A percentile compares a stretch with the other conserved stretches of the same genome.
phyloP scores from a whole-genome alignment of 2,329 filamentous ascomycete genomes.

The Leptographium wingfieldii region DNA sequence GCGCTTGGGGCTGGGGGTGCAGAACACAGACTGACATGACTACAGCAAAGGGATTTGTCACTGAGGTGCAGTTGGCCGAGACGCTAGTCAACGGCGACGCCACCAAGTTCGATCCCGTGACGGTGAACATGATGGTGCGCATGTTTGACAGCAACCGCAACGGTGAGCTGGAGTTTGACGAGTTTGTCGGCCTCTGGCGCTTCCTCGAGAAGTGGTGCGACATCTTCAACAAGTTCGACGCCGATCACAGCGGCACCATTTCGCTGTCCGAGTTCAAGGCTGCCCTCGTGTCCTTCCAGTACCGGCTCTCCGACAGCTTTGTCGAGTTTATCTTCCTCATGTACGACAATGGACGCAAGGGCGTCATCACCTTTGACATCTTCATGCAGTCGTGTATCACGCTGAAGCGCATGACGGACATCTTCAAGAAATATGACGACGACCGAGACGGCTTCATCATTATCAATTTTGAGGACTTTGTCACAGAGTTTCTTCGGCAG shows the following conservation, averaged over 20 bases:
- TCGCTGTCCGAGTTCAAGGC: slow-evolving; percentile 77
- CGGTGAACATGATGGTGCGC: slow-evolving; percentile 97
- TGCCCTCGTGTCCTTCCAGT: slow-evolving; percentile 85
- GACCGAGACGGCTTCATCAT: slow-evolving; percentile 91
- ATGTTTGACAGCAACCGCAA: slow-evolving; percentile 95
- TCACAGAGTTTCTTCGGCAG: slow-evolving; percentile 55
- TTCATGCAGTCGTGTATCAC: slow-evolving; percentile 97
- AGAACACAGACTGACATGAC: not conserved
- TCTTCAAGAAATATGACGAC: slow-evolving; percentile 97
- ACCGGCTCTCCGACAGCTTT: slow-evolving; percentile 74
- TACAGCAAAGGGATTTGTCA: slow-evolving; percentile 64
- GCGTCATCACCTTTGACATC: slow-evolving; percentile 79
- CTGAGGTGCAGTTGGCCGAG: slow-evolving; percentile 72
- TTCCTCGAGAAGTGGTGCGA: slow-evolving; percentile 90
- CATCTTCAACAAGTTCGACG: slow-evolving; percentile 91
- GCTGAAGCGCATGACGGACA: slow-evolving; percentile 96
- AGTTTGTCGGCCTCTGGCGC: slow-evolving; percentile 93
- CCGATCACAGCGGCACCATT: slow-evolving; percentile 77
- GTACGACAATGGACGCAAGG: slow-evolving; percentile 66
- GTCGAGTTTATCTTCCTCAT: slow-evolving; percentile 75
- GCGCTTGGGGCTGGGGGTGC: no score
- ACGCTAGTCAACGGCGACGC: slow-evolving; percentile 96
- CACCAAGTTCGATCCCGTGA: slow-evolving; percentile 82
- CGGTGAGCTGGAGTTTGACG: slow-evolving; percentile 83
- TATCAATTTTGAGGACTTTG: slow-evolving; percentile 68